These are phyloP conservation scores for Coemansia aciculifera DNA, from an alignment of 192 early-diverging fungal species.

Conservation along the genomic window DNA sequence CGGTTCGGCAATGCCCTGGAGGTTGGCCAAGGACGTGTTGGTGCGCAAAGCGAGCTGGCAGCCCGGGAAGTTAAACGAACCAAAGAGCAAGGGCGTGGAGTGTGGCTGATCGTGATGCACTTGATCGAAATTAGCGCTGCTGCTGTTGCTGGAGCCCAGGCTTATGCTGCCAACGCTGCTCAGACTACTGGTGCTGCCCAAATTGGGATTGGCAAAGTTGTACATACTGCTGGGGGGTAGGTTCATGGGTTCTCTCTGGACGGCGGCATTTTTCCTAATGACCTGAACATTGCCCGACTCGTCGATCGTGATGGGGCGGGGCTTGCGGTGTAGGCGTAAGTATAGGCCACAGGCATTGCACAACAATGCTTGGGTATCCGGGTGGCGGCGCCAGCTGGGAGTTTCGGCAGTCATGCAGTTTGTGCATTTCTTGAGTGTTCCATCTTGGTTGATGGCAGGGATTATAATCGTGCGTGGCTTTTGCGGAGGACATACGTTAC, in stretches of 20 bases:
- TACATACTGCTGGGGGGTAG: slow-evolving; percentile 3
- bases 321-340: slow-evolving; percentile 38
- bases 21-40: background rate
- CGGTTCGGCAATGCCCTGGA: background rate
- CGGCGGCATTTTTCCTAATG: slow-evolving; percentile 48
- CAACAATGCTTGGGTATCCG: slow-evolving; percentile 60
- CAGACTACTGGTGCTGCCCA: background rate
- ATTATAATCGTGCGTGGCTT: slow-evolving; percentile 18
- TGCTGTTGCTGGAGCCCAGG: background rate
- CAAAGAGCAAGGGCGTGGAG: background rate
- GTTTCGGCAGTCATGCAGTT: slow-evolving; percentile 64
- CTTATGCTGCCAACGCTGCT: background rate
- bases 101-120: background rate
- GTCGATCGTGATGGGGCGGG: slow-evolving; percentile 38
- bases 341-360: slow-evolving; percentile 69
- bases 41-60: background rate
- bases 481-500: background rate
- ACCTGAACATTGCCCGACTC: slow-evolving; percentile 47
- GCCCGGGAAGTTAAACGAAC: background rate
- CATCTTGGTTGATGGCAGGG: slow-evolving; percentile 50
- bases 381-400: slow-evolving; percentile 66
- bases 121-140: background rate
- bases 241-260: slow-evolving; percentile 47
- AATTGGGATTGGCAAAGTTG: background rate
- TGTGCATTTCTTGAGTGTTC: slow-evolving; percentile 51